A percentile compares a stretch with the other conserved stretches of the same genome.
These are phyloP conservation scores for Thraustochytrium sp. DNA, from an alignment of 352 stramenopile genomes.

Conservation along the genomic window DNA sequence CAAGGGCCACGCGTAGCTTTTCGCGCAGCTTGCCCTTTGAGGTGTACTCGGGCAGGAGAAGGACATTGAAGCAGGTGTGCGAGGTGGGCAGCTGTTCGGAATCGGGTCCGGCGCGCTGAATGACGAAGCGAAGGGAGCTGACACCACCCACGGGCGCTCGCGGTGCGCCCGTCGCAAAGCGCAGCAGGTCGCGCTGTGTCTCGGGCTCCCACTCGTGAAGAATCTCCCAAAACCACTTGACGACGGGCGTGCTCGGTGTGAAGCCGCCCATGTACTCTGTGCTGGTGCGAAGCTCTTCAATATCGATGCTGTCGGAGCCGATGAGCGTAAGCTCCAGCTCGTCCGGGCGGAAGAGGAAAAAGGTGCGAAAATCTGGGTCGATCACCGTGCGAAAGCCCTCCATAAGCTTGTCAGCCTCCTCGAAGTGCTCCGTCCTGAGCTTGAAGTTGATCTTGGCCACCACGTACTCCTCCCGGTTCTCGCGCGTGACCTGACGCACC, in stretches of 20 bases:
- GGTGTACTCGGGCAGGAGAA: conserved; percentile 67
- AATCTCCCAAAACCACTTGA: not conserved
- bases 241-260: not conserved
- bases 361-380: not conserved
- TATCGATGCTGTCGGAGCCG: not conserved
- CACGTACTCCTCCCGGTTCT: not conserved
- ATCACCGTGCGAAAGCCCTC: not conserved
- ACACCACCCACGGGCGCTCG: conserved; percentile 67
- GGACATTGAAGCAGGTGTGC: conserved; percentile 74
- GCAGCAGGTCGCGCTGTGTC: conserved; percentile 67
- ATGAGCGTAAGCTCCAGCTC: not conserved
- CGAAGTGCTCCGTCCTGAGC: not conserved
- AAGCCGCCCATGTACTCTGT: not conserved
- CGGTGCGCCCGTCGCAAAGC: conserved; percentile 64
- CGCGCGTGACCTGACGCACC: not conserved
- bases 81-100: conserved; percentile 62
- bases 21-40: conserved; percentile 60
- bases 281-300: not conserved
- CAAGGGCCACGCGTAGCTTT: conserved; percentile 59
- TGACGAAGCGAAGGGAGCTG: conserved; percentile 57
- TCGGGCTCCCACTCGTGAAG: not conserved
- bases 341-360: not conserved
- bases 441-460: not conserved
- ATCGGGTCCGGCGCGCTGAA: conserved; percentile 68
- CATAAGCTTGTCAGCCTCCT: not conserved